Base-by-base conservation (phyloP, 768 basidiomycete genomes). In the Tricholoma hemisulphureum region DNA sequence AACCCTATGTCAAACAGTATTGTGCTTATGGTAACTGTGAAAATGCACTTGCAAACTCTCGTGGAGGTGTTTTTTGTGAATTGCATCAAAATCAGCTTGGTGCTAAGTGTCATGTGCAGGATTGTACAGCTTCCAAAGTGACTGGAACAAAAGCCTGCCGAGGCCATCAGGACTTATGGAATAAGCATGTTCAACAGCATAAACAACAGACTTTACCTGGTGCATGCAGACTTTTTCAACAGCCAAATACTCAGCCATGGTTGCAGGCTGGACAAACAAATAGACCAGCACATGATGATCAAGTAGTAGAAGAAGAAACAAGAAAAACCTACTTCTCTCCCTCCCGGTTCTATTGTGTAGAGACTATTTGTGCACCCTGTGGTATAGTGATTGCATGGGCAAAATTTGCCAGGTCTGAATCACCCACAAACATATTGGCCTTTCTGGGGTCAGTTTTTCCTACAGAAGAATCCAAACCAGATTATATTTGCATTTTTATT, bases 311-410 rank as follows among this genome's bases (percentile, higher is more conserved):
- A 23, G 56, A 57, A 37, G 26, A 14, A 52, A 9, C 34, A n/a
- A 32, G 39, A 10, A 64, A 56, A 56, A 56, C 64, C 56, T 65
- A 61, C 35, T 67, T 65, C 46, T 28, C 45, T n/a, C 60, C 68
- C 13, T 14, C 7, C n/a, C n/a, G n/a, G 65, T n/a, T n/a, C n/a
- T n/a, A n/a, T n/a, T n/a, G n/a, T n/a, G n/a, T n/a, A n/a, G n/a
- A n/a, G n/a, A n/a, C n/a, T n/a, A n/a, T n/a, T n/a, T n/a, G n/a
- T n/a, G n/a, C n/a, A n/a, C n/a, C n/a, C n/a, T n/a, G n/a, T n/a
- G n/a, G n/a, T n/a, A n/a, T n/a, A n/a, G n/a, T n/a, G n/a, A n/a
- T n/a, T n/a, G n/a, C n/a, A n/a, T n/a, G n/a, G n/a, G n/a, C n/a
- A n/a, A n/a, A n/a, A n/a, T n/a, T n/a, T n/a, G n/a, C n/a, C n/a